Conservation (phyloP, 1,284 basidiomycete species). For the Inonotus obliquus region DNA sequence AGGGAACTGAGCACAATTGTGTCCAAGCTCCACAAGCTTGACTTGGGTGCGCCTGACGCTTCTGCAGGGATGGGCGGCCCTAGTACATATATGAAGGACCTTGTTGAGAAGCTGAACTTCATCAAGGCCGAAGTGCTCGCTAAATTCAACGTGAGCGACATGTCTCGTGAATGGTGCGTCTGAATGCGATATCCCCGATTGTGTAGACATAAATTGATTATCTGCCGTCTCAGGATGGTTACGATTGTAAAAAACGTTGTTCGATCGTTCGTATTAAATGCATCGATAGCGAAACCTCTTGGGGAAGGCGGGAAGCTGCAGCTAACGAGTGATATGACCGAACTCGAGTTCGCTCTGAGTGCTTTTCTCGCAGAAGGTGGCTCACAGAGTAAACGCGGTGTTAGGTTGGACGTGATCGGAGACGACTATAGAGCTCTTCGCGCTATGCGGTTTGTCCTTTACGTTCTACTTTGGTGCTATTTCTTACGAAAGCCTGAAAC, state of each 20-base stretch:
- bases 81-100: conserved; percentile 85
- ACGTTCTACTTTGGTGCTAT: background rate
- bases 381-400: conserved; percentile 51
- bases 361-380: conserved; percentile 64
- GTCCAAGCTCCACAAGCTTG: conserved; percentile 76
- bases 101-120: conserved; percentile 80
- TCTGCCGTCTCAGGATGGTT: conserved; percentile 46
- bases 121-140: conserved; percentile 72
- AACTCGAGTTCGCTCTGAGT: conserved; percentile 86
- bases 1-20: conserved; percentile 78
- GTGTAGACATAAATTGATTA: background rate
- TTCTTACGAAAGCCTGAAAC: background rate
- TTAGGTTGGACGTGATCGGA: conserved; percentile 66
- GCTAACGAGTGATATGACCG: conserved; percentile 92
- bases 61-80: conserved; percentile 60
- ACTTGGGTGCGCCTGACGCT: conserved; percentile 65
- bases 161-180: conserved; percentile 65
- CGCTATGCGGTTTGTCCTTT: conserved; percentile 65
- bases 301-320: conserved; percentile 89
- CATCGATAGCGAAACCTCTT: conserved; percentile 82
- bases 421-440: conserved; percentile 78
- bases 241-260: conserved; percentile 73
- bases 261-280: conserved; percentile 82
- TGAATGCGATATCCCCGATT: conserved; percentile 2
- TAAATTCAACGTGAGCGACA: conserved; percentile 67